These are phyloP conservation scores for Xylariaceae sp. DNA, from an alignment of 2,329 filamentous ascomycete species.

Conservation along the genomic window DNA sequence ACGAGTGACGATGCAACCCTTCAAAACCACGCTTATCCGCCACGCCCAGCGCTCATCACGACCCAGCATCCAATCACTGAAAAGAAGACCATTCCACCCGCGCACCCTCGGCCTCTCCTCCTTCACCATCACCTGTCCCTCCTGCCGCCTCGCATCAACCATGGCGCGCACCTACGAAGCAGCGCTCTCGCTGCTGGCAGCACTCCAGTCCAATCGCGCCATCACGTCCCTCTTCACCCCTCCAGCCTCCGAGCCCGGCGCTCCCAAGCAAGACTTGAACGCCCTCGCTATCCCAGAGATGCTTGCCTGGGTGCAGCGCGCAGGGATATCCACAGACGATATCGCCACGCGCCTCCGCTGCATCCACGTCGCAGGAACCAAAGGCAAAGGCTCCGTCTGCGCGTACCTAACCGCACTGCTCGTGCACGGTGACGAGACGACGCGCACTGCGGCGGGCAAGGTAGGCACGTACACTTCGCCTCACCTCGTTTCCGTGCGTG, in stretches of 20 bases:
- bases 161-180: constrained; percentile 49
- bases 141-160: constrained; percentile 6
- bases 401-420: constrained; percentile 66
- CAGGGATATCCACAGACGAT: constrained; percentile 59
- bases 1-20: no score
- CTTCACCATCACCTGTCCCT: not conserved
- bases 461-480: constrained; percentile 82
- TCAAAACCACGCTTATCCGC: no score
- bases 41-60: not conserved
- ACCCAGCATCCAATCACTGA: not conserved
- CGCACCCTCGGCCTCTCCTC: not conserved
- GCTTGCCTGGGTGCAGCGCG: constrained; percentile 67
- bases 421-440: constrained; percentile 19
- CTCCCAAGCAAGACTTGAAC: constrained; percentile 52
- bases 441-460: constrained; percentile 29
- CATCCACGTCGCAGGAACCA: constrained; percentile 88
- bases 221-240: constrained; percentile 48
- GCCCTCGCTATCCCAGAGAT: constrained; percentile 75
- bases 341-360: constrained; percentile 35
- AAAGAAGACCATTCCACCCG: not conserved
- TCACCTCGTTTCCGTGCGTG: constrained; percentile 75
- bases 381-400: constrained; percentile 87
- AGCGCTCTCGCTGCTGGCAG: constrained; percentile 69
- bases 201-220: constrained; percentile 73
- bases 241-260: constrained; percentile 39